Percentiles rank a stretch among this genome's conserved stretches.
These are phyloP conservation scores for Westerdykella sp. DNA, from an alignment of 2,329 filamentous ascomycete species.

Conservation along the genomic window DNA sequence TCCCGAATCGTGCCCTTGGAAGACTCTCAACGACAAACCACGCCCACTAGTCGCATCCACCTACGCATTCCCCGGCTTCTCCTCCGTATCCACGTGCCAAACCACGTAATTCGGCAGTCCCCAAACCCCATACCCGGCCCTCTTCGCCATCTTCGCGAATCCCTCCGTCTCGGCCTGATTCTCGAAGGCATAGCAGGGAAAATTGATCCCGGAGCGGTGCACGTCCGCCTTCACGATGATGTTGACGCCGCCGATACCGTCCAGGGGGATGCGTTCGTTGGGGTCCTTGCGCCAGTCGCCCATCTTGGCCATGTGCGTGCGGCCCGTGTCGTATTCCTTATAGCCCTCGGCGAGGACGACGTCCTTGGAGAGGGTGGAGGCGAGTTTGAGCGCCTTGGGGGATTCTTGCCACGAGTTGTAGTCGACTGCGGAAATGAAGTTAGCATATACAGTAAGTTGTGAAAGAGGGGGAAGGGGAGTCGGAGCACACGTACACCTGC, in stretches of 20 bases:
- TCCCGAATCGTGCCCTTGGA: too few relatives aligned
- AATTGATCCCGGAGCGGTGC: slow-evolving; percentile 95
- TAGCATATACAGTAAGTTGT: too few relatives aligned
- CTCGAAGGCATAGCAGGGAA: slow-evolving; percentile 92
- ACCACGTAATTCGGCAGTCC: slow-evolving; percentile 96
- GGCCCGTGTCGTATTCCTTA: slow-evolving; percentile 84
- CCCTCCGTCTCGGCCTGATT: slow-evolving; percentile 99
- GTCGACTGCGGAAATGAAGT: slow-evolving; percentile 57
- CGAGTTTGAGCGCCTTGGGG: slow-evolving; percentile 70
- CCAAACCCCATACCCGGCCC: slow-evolving; percentile 85
- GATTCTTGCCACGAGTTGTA: slow-evolving; percentile 99
- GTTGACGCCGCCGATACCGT: slow-evolving; percentile 94
- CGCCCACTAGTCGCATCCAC: neutral
- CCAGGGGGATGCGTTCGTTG: slow-evolving; percentile 84
- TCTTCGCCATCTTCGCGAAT: slow-evolving; percentile 97
- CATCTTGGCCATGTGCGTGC: slow-evolving; percentile 83
- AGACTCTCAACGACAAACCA: too few relatives aligned
- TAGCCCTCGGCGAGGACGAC: slow-evolving; percentile 88
- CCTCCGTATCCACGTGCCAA: slow-evolving; percentile 96
- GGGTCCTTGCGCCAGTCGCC: slow-evolving; percentile 91
- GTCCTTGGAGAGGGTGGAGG: slow-evolving; percentile 68
- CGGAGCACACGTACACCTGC: slow-evolving; percentile 62
- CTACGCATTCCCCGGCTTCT: slow-evolving; percentile 74
- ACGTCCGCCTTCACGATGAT: slow-evolving; percentile 98
- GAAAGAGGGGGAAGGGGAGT: neutral